Conservation (phyloP, 2,329 filamentous ascomycete genomes). For the Thermomyces lanuginosus region DNA sequence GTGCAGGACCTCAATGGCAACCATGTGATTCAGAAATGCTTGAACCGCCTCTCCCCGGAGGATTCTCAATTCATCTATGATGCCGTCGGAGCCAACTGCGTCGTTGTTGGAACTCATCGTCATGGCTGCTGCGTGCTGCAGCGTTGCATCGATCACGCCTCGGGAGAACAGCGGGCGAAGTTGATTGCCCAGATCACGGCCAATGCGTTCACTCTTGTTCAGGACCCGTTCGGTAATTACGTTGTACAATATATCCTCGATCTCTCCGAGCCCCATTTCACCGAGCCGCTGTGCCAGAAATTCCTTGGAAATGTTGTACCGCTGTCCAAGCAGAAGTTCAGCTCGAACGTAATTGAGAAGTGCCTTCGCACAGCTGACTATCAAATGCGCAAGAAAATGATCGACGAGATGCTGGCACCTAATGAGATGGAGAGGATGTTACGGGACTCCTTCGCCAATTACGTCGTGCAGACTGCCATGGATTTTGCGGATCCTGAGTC, state of each 20-base stretch:
- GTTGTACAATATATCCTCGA: conserved; percentile 98
- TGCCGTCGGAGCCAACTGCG: conserved; percentile 71
- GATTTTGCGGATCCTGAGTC: conserved; percentile 62
- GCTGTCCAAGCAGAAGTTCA: conserved; percentile 93
- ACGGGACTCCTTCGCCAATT: conserved; percentile 88
- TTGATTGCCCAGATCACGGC: conserved; percentile 75
- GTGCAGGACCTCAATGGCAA: conserved; percentile 98
- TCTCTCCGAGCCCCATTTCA: conserved; percentile 72
- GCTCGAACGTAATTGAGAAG: conserved; percentile 97
- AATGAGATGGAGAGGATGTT: conserved; percentile 75
- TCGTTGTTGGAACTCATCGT: conserved; percentile 87
- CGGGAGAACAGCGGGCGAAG: conserved; percentile 72
- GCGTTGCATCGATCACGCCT: conserved; percentile 93
- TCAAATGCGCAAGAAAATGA: conserved; percentile 60
- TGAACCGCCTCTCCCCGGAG: conserved; percentile 73
- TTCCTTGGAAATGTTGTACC: conserved; percentile 57
- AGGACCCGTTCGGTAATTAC: conserved; percentile 97
- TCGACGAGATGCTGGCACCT: conserved; percentile 60
- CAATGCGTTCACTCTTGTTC: conserved; percentile 75
- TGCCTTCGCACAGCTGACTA: conserved; percentile 69
- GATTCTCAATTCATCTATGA: conserved; percentile 96
- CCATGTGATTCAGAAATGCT: conserved; percentile 96
- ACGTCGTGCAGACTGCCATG: conserved; percentile 91
- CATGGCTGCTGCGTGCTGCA: conserved; percentile 97
- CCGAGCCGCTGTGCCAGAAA: conserved; percentile 67